Evolutionary conservation across 2,329 filamentous ascomycete genomes (phyloP), one percentile per base, ranked within the genome.

Genomic region (Xylaria sp.): DNA sequence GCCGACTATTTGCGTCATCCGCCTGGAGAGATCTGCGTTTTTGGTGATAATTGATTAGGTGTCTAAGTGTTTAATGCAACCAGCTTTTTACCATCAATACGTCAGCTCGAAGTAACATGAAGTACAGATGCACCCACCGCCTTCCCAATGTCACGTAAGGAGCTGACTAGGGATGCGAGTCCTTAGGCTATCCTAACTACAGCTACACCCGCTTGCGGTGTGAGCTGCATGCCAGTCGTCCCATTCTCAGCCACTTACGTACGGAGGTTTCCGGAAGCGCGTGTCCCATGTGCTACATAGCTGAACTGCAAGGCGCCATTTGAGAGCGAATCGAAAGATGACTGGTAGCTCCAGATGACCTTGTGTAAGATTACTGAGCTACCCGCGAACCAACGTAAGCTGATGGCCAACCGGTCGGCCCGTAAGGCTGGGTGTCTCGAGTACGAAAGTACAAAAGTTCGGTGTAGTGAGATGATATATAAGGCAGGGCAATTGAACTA

Each of bases 311-410:
- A 52, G 28, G 46, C 39, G 53, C 28, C 15, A 39, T 25, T 18
- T 28, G 3, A 10, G 60, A 15, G 13, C 41, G 39, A 58, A 52
- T 50, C n/a, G 50, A 48, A 41, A 52, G 30, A 28, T 43, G 53
- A 56, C 45, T 23, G 56, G 62, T 43, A 60, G 65, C 52, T 46
- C 62, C 53, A 59, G 20, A 56, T 67, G 58, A 65, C 34, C 34
- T 36, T 28, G 48, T 61, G 36, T 8, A 41, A 18, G 18, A 53
- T 25, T 9, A 53, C 41, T 39, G 46, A 46, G 53, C 34, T 41
- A 50, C 20, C 41, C 46, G 32, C 25, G n/a, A 32, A 20, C 36
- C 58, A 60, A 64, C 59, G 68, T 70, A 70, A 70, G 68, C 66
- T 66, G 68, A 68, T 69, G 55, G 39, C 20, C 25, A 53, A 45